Conservation (phyloP, 2,329 filamentous ascomycete species). For the Harringtonia aguacate region DNA sequence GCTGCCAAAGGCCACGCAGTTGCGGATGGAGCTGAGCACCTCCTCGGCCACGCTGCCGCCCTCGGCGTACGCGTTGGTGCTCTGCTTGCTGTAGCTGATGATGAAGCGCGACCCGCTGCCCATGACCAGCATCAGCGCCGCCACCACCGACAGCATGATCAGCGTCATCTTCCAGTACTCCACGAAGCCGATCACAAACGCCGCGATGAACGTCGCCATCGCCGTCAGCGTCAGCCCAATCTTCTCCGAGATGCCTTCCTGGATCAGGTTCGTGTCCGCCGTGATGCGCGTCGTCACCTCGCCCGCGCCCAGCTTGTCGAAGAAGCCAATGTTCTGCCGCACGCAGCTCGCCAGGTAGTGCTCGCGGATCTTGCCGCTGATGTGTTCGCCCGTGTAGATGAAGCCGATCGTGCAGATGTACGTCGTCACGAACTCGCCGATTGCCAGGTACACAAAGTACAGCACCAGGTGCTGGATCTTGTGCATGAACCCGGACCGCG, state of each 20-base stretch:
- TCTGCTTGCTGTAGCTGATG: constrained; percentile 69
- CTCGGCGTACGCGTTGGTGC: constrained; percentile 67
- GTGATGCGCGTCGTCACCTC: constrained; percentile 94
- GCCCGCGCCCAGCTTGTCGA: constrained; percentile 84
- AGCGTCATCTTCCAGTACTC: constrained; percentile 90
- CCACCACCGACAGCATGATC: constrained; percentile 72
- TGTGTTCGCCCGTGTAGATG: constrained; percentile 76
- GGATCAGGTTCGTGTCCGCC: constrained; percentile 84
- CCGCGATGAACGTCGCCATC: constrained; percentile 72
- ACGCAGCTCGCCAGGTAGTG: constrained; percentile 77
- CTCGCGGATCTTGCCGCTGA: constrained; percentile 67
- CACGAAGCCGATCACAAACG: constrained; percentile 83
- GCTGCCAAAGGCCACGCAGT: constrained; percentile 85
- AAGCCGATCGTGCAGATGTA: constrained; percentile 81
- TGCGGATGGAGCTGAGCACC: constrained; percentile 86
- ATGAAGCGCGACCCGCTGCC: constrained; percentile 63
- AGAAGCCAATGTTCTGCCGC: constrained; percentile 83
- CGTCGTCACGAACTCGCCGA: constrained; percentile 66
- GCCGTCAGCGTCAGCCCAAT: constrained; percentile 67
- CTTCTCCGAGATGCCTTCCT: constrained; percentile 90
- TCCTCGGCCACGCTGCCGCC: constrained; percentile 89
- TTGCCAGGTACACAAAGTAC: constrained; percentile 77
- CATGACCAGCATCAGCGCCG: constrained; percentile 71
- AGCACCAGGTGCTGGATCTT: constrained; percentile 55
- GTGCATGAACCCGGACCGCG: constrained; percentile 44